A percentile compares a stretch with the other conserved stretches of the same genome.
Conservation (phyloP, 1,139 yeast species). For the Maudiozyma humilis region DNA sequence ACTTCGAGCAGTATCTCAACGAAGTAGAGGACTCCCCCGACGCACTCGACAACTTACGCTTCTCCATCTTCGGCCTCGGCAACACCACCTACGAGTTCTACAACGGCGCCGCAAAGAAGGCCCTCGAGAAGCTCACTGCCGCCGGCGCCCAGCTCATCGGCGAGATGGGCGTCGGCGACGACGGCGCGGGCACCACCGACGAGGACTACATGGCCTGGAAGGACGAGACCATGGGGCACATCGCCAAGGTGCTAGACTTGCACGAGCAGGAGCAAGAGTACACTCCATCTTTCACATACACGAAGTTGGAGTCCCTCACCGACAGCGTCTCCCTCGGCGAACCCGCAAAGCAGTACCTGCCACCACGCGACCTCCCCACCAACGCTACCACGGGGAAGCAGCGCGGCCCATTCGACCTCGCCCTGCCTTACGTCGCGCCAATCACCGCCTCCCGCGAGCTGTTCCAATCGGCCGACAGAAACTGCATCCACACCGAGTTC, state of each 20-base stretch:
- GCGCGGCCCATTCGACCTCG: conserved; percentile 76
- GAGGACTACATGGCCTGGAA: conserved; percentile 94
- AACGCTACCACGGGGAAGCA: conserved; percentile 27
- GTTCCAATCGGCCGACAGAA: conserved; percentile 54
- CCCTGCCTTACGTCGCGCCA: conserved; percentile 73
- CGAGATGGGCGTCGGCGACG: conserved; percentile 83
- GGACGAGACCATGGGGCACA: conserved; percentile 58
- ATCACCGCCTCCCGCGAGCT: conserved; percentile 57
- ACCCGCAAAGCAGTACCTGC: conserved; percentile 59
- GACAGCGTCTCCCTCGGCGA: conserved; percentile 72
- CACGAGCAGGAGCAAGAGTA: conserved; percentile 72
- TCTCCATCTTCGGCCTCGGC: conserved; percentile 81
- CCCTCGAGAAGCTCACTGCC: conserved; percentile 39
- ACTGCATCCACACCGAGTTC: conserved; percentile 83
- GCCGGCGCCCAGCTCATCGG: conserved; percentile 72
- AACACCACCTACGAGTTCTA: conserved; percentile 88
- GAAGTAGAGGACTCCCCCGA: conserved; percentile 43
- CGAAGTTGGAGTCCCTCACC: conserved; percentile 32
- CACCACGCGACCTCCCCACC: conserved; percentile 30
- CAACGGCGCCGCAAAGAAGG: conserved; percentile 71
- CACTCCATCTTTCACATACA: conserved; percentile 60
- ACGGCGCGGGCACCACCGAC: conserved; percentile 88
- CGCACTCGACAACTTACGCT: conserved; percentile 48
- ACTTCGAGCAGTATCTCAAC: conserved; percentile 54
- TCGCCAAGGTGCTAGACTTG: conserved; percentile 51